Conservation (phyloP, 2,329 filamentous ascomycete genomes). For the Neurospora sp. region DNA sequence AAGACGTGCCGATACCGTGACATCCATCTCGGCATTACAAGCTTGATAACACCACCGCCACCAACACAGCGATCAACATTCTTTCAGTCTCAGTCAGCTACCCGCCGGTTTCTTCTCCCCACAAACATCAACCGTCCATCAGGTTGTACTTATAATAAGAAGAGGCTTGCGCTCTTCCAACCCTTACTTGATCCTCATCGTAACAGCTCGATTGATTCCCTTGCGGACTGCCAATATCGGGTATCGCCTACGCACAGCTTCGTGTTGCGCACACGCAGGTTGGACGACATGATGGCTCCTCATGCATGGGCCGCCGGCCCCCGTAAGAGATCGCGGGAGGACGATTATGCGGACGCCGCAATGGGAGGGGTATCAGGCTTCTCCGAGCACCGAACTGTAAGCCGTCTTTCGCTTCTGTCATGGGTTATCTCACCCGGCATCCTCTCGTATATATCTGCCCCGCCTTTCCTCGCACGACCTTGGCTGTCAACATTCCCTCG, state of each 20-base stretch:
- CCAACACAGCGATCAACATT: not conserved
- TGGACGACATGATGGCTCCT: slow-evolving; percentile 27
- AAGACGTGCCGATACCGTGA: not conserved
- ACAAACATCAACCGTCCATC: not conserved
- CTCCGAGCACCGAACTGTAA: slow-evolving; percentile 40
- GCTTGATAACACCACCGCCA: not conserved
- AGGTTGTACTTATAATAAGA: not conserved
- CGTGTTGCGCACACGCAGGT: not conserved
- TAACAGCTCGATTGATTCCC: not conserved
- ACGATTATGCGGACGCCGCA: slow-evolving; percentile 31
- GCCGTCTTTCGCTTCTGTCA: slow-evolving; percentile 10
- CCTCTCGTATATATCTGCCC: slow-evolving; percentile 22
- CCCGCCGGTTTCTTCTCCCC: not conserved
- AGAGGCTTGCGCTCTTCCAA: not conserved
- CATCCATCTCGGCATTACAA: not conserved
- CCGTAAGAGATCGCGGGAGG: slow-evolving; percentile 37
- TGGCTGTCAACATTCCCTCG: not conserved
- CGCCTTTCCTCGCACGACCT: not conserved
- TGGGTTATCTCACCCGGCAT: slow-evolving; percentile 16
- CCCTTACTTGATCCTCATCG: not conserved
- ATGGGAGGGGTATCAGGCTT: slow-evolving; percentile 30
- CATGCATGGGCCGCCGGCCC: slow-evolving; percentile 26
- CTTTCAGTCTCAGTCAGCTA: not conserved
- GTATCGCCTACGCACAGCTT: not conserved
- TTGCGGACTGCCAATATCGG: not conserved